Evolutionary conservation across 345 rosid genomes (phyloP), one percentile per base, ranked within the genome.

Genomic region (Adansonia digitata): DNA sequence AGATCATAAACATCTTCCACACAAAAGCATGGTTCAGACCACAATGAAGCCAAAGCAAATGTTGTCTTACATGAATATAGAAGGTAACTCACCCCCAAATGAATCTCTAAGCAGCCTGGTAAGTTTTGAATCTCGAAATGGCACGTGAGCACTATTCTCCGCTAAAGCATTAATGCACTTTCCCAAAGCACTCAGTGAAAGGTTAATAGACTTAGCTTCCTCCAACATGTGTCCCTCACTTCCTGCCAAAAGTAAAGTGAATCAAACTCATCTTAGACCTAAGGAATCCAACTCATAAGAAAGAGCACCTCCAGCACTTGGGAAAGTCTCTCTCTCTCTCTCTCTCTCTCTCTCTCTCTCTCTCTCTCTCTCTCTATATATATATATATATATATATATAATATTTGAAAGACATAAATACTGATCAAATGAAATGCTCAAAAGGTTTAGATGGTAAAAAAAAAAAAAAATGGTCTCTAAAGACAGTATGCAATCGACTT

Each of bases 191-290:
- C 94, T 92, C 73, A 92, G 88, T 11, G 97, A 92, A 69, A 92
- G 97, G 81, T 92, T 92, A 73, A 92, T 92, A 79, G 97, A 92
- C 84, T 92, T 92, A 45, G 97, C 97, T 88, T 92, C 97, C 82
- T 92, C 97, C 69, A 92, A 84, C 80, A 89, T 86, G 81, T 92
- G 94, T 56, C 97, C 97, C 81, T 87, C 97, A 64, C 94, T 90
- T 79, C 97, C 97, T 92, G 90, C 68, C 78, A 78, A 71, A 62
- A 74, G 74, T 46, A 64, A 61, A 72, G 67, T 55, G 55, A 40
- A 75, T 62, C 75, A 71, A 66, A 56, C 31, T 63, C 61, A 72
- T 13, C 48, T 9, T 45, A 57, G 40, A 37, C 39, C 22, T 1
- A 64, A 56, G 40, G 29, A 27, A 37, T 55, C 67, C 17, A 24